Base-by-base conservation (phyloP, 768 basidiomycete species). In the Mycena maculata region DNA sequence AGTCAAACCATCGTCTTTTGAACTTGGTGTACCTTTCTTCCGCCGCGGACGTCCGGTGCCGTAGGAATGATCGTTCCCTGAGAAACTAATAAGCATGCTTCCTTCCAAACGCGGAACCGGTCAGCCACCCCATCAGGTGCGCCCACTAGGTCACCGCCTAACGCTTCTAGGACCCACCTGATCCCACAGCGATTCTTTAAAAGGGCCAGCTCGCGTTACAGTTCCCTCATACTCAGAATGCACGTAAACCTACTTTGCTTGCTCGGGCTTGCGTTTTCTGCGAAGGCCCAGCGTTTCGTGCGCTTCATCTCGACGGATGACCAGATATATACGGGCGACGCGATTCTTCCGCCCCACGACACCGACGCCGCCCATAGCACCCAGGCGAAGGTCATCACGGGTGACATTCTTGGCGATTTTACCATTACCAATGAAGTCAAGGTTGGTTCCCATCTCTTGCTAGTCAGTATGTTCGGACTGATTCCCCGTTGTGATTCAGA, bases 251-350 rank as follows among this genome's bases (percentile, higher is more conserved):
- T 61, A 3, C 31, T 74, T 38, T 41, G 39, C 12, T 48, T 75
- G 2, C 48, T 69, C 33, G 62, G 65, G 23, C 55, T 74, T 22
- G 54, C 63, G n/a, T 54, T 80, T 6, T 23, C 71, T 16, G 73
- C 71, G 18, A 72, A 68, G 48, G 79, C 78, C 28, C 76, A 80
- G 67, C 78, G 79, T 42, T 77, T 81, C 56, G 79, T 81, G 64
- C 78, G 80, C n/a, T 81, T 81, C 74, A 75, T 80, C 39, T 76
- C 80, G 16, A 77, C 76, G 15, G 79, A 81, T 61, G 75, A 75
- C 53, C 74, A 77, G 47, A 75, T 74, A 65, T 81, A 81, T 63
- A 78, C 76, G 47, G 80, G 80, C n/a, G 80, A 81, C 63, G 80
- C 79, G 18, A 79, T 81, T 36, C 72, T 81, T 20, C 76, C 77